These are phyloP conservation scores for Adansonia gregorii DNA, from an alignment of 441 rosid species.

Conservation along the genomic window DNA sequence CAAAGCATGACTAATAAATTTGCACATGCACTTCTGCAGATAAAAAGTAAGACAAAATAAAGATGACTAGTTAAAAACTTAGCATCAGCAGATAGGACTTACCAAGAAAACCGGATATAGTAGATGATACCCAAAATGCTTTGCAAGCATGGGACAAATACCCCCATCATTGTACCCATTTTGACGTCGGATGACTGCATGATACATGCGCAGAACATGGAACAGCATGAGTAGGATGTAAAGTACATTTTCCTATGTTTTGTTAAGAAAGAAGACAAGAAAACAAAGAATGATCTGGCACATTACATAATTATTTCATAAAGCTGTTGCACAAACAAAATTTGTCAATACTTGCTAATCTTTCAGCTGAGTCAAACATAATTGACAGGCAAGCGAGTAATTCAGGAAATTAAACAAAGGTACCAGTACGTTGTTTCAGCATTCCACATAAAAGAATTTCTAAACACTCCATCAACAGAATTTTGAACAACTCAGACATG, in stretches of 20 bases:
- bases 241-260: neutral
- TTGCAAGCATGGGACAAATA: constrained; percentile 96
- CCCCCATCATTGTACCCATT: constrained; percentile 99
- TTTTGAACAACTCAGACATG: neutral
- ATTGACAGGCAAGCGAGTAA: neutral
- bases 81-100: constrained; percentile 26
- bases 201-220: constrained; percentile 34
- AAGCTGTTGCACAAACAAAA: neutral
- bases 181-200: constrained; percentile 76
- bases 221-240: constrained; percentile 34
- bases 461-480: neutral
- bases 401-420: constrained; percentile 6
- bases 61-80: constrained; percentile 15
- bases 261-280: constrained; percentile 7
- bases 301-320: neutral
- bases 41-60: constrained; percentile 7
- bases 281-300: neutral
- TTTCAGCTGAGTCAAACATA: neutral
- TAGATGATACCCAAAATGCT: constrained; percentile 96
- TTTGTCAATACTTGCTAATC: neutral
- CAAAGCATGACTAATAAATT: neutral
- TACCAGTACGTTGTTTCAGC: neutral
- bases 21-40: constrained; percentile 3
- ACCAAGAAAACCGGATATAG: constrained; percentile 99
- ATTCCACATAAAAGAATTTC: neutral